Evolutionary conservation across 1,284 basidiomycete species (phyloP), one percentile per base, ranked within the genome.

Genomic region (Serendipita sp.): DNA sequence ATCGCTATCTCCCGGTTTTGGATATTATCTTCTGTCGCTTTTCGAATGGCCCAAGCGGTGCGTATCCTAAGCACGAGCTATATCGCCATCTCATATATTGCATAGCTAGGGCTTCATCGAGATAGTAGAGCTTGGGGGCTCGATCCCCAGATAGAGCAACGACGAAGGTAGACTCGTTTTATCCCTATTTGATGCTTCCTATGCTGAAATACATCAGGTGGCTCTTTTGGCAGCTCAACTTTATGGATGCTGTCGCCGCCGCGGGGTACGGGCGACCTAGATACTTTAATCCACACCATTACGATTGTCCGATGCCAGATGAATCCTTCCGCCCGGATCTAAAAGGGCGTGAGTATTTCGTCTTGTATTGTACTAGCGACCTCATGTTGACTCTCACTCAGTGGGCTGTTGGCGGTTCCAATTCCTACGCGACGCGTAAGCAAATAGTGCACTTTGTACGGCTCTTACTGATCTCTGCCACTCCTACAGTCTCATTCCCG

Each of bases 151-250:
- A 10, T 30, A 58, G 53, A 58, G 8, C 53, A 58, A 32, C 53
- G 53, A 17, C 2, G 53, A 58, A 29, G 53, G 38, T 38, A 38
- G 5, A 6, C 12, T 5, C 1, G 1, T 38, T 38, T 2, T 38
- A 1, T 1, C 12, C 12, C 38, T 38, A 38, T 13, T 6, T 13
- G 5, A 5, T 38, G 1, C 1, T 38, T 38, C 5, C 2, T 13
- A 38, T 38, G 38, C 38, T 38, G 35, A 38, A 38, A 13, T 38
- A 6, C 38, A 38, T 2, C 1, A 38, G 38, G 2, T 35, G 22
- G 26, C 32, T 58, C n/a, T 58, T 58, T 26, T 58, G 53, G 53
- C 53, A 58, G 34, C 32, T 58, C 22, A 58, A 58, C 32, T 58
- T 58, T 30, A 58, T 58, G 53, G 53, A 58, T 32, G 53, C 22